Evolutionary conservation across 192 early-diverging fungal species (phyloP), one percentile per base, ranked within the genome.

Genomic region (Chytriomyces hyalinus): DNA sequence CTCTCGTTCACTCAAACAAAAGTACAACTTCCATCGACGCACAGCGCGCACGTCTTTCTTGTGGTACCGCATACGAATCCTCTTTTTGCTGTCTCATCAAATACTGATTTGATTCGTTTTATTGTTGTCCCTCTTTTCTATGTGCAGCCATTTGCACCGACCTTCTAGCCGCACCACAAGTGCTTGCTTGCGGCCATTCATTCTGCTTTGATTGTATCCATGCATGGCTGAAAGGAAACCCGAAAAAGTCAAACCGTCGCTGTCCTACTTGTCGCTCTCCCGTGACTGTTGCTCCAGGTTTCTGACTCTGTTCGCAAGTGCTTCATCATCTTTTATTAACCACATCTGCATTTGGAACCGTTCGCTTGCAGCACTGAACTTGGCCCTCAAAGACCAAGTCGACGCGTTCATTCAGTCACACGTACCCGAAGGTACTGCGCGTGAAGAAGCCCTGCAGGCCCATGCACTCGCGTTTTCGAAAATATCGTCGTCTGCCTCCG

Each of bases 161-260:
- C 44, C 13, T 65, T 28, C 49, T 75, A 17, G 51, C 26, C 5
- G 17, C 64, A 7, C 73, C 73, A 15, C 73, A 75, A 15, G 48
- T 75, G 22, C 73, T 75, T 24, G 49, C 66, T 4, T 75, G 73
- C 61, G 73, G 73, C 61, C 73, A 75, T 64, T 75, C 73, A 45
- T 75, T 75, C 49, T 75, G 73, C 64, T 66, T 75, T 64, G 9
- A 8, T n/a, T 75, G 73, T 64, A 64, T 75, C 45, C 73, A 75
- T 49, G 45, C 73, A 17, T 75, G 73, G 73, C 24, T 75, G 11
- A 20, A 45, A 24, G 53, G 51, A 46, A 64, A 60, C 48, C 73
- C 62, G 10, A 47, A 60, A 45, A 61, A 63, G 36, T 62, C 60
- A 44, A 66, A 64, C 46, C 61, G 73, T 6, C 7, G 8, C 20